Base-by-base conservation (phyloP, 164 flowering plant species). In the Liquidambar formosana region DNA sequence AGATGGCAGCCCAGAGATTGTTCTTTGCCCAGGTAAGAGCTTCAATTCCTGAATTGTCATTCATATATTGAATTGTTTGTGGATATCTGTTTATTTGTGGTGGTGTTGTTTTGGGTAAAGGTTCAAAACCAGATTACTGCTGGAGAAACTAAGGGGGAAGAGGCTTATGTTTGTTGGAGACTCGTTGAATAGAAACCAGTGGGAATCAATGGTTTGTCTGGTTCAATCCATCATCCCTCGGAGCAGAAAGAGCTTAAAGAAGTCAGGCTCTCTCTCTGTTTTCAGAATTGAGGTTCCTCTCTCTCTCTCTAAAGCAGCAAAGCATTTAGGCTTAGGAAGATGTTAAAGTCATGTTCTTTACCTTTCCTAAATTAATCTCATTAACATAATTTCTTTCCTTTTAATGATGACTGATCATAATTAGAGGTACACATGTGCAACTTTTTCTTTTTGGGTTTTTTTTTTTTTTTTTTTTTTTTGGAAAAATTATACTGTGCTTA, bases 191-290 rank as follows among this genome's bases (percentile, higher is more conserved):
- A 78, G 99, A 57, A 96, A 96, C 60, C 97, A 93, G 21, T 96
- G 99, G 99, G 98, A 92, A 74, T 96, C 99, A 16, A 93, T 96
- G 98, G 81, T 96, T 53, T 96, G 99, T 72, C 69, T 96, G 61
- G 93, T 83, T 72, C 97, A 93, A 73, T 91, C 99, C 9, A 86
- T 61, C 23, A 71, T 88, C 53, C 96, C 94, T 71, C 83, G 78
- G 0, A 93, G 89, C 43, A 83, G 80, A 76, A 96, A 90, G 71
- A 91, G 86, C 85, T 75, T 86, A 76, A 84, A 68, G 71, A 93
- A 90, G 76, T 64, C 78, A 47, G 98, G 96, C 3, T 90, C 97
- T 27, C 88, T 93, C 63, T 73, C 87, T 26, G 76, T 93, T 16
- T 93, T 96, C 88, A 85, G 82, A 79, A 73, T 87, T 63, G 89